phyloP scores from a whole-genome alignment of 2,329 filamentous ascomycete species.

The Pseudohalonectria lignicola region DNA sequence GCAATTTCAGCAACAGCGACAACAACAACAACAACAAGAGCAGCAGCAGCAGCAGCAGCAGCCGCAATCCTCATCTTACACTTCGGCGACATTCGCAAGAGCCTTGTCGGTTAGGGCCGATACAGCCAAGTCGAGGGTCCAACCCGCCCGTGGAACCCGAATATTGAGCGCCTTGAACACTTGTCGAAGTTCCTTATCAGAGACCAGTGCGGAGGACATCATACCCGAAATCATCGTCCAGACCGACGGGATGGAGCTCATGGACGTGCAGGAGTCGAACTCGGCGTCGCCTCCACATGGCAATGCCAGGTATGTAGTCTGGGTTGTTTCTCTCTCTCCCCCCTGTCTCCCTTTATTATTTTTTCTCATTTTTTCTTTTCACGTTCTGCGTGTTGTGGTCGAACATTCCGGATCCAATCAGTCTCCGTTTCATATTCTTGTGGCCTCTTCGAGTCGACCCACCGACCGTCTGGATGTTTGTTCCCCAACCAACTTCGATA shows the following conservation, averaged over 20 bases:
- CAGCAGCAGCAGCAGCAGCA: too few relatives aligned
- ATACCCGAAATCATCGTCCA: slow-evolving; percentile 32
- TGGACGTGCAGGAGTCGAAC: slow-evolving; percentile 15
- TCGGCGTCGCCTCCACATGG: neutral
- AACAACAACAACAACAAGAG: too few relatives aligned
- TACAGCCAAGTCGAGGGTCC: too few relatives aligned
- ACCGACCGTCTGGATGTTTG: too few relatives aligned
- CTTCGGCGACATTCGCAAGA: too few relatives aligned
- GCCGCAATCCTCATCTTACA: too few relatives aligned
- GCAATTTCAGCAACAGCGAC: too few relatives aligned
- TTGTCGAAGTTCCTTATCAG: too few relatives aligned
- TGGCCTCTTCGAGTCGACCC: neutral
- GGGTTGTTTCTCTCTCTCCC: neutral
- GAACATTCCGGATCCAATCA: neutral
- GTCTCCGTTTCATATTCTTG: neutral
- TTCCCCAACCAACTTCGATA: too few relatives aligned
- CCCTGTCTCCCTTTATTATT: neutral
- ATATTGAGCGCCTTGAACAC: too few relatives aligned
- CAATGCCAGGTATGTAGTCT: slow-evolving; percentile 1
- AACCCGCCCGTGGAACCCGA: too few relatives aligned
- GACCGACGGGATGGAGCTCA: slow-evolving; percentile 27
- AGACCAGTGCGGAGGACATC: slow-evolving; percentile 16
- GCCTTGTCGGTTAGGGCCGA: too few relatives aligned
- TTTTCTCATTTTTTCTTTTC: neutral
- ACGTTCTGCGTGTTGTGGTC: neutral